Conservation (phyloP, 2,329 filamentous ascomycete genomes). For the Onygena corvina region DNA sequence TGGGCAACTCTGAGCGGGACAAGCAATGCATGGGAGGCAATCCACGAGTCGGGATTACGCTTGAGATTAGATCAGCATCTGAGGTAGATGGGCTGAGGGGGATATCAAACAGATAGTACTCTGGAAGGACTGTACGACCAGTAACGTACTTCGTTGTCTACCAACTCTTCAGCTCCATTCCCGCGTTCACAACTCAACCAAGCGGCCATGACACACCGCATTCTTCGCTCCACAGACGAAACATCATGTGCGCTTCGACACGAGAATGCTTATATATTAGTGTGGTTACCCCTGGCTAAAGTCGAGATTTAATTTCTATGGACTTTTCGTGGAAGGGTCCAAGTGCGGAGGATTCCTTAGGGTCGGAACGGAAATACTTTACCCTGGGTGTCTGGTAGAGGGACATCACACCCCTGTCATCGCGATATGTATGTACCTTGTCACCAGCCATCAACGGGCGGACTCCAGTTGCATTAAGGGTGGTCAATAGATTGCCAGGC, state of each 20-base stretch:
- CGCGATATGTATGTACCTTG: too few relatives aligned
- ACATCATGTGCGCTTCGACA: neutral
- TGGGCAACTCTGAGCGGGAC: neutral
- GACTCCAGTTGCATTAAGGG: too few relatives aligned
- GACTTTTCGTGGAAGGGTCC: neutral
- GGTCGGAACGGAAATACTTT: neutral
- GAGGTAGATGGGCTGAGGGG: too few relatives aligned
- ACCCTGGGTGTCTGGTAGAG: neutral
- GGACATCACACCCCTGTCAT: too few relatives aligned
- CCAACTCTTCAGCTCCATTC: neutral
- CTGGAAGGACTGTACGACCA: too few relatives aligned
- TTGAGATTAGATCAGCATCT: too few relatives aligned
- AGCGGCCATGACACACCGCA: neutral
- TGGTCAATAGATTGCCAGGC: neutral
- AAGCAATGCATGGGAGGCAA: neutral
- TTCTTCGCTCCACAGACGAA: neutral
- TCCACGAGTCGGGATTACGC: too few relatives aligned
- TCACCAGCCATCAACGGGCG: too few relatives aligned
- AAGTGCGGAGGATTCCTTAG: neutral
- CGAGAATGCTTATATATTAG: neutral
- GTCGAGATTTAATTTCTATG: too few relatives aligned
- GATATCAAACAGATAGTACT: too few relatives aligned
- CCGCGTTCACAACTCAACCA: neutral
- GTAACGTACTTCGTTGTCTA: too few relatives aligned
- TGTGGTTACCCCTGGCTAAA: conserved; percentile 3